phyloP scores from a whole-genome alignment of 345 rosid genomes.

The Ceriops zippeliana region DNA sequence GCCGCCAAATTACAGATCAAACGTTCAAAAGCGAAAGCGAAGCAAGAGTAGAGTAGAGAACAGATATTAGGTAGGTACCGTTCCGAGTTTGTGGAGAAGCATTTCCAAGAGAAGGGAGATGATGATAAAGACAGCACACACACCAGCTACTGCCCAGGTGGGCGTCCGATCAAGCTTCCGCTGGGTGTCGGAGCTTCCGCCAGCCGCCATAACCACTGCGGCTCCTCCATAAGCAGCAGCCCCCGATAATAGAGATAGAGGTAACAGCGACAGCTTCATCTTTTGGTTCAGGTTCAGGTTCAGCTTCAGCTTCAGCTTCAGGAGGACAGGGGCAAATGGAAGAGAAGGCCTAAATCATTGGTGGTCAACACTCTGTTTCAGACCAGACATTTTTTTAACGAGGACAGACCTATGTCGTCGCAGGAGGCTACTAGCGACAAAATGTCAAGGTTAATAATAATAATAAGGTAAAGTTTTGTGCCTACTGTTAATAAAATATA shows the following conservation, averaged over 20 bases:
- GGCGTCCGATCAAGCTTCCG: conserved; percentile 79
- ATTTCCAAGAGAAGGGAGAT: conserved; percentile 70
- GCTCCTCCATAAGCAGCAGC: conserved; percentile 6
- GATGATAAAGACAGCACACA: conserved; percentile 73
- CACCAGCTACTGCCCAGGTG: conserved; percentile 89
- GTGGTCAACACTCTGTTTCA: too few species aligned
- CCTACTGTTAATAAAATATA: too few species aligned
- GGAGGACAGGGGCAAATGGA: too few species aligned
- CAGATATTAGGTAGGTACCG: conserved; percentile 27
- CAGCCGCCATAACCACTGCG: conserved; percentile 13
- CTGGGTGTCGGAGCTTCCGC: background rate
- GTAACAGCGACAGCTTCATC: conserved; percentile 7
- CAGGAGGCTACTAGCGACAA: too few species aligned
- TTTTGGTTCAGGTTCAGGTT: background rate
- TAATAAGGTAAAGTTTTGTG: too few species aligned
- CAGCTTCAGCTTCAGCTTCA: too few species aligned
- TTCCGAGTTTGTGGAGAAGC: conserved; percentile 71
- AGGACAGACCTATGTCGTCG: too few species aligned
- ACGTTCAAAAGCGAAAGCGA: background rate
- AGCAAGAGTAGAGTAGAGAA: background rate
- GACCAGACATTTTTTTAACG: too few species aligned
- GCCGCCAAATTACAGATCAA: background rate
- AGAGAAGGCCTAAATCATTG: too few species aligned
- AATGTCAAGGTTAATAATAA: too few species aligned
- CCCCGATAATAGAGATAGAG: background rate